Evolutionary conservation across 345 rosid genomes (phyloP), one percentile per base, ranked within the genome.

Genomic region (Salix viminalis): DNA sequence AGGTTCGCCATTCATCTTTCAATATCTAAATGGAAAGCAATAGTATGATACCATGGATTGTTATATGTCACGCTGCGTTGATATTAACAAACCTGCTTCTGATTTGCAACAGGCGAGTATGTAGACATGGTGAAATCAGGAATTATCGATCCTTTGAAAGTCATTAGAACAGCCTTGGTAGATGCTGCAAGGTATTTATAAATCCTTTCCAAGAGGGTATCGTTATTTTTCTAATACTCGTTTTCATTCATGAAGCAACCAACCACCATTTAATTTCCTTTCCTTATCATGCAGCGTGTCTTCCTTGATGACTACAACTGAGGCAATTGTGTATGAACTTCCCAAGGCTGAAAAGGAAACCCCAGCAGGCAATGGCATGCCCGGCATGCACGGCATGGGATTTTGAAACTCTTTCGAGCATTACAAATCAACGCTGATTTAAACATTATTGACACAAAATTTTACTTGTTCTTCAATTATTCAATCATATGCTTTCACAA

Each of bases 91-190:
- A 34, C 18, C 8, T n/a, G 11, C 23, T n/a, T 48, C 23, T 6
- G 4, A 6, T 58, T 3, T 39, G 13, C 36, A 26, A 28, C 85
- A 93, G 99, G 97, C 70, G 97, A 91, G 75, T 95, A 95, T 56
- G 97, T 91, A 0, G 99, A 95, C 80, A 96, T 96, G 99, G 88
- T 93, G 44, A 91, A 96, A 73, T 65, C 96, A 6, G 98, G 99
- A 77, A 93, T 93, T 34, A 89, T 96, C 8, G 98, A 96, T 70
- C 98, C 98, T 16, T 71, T 96, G 86, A 96, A 96, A 85, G 96
- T 96, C 46, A 96, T 96, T 75, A 90, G 96, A 85, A 96, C 97
- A n/a, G 94, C 98, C 52, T 84, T 95, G 87, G 91, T 90, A 60
- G 98, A 95, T 84, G 97, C 98, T 64, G 97, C 99, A n/a, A 94